Evolutionary conservation across 805 yeast genomes (phyloP), one percentile per base, ranked within the genome.

Genomic region (Ogataea parapolymorpha): DNA sequence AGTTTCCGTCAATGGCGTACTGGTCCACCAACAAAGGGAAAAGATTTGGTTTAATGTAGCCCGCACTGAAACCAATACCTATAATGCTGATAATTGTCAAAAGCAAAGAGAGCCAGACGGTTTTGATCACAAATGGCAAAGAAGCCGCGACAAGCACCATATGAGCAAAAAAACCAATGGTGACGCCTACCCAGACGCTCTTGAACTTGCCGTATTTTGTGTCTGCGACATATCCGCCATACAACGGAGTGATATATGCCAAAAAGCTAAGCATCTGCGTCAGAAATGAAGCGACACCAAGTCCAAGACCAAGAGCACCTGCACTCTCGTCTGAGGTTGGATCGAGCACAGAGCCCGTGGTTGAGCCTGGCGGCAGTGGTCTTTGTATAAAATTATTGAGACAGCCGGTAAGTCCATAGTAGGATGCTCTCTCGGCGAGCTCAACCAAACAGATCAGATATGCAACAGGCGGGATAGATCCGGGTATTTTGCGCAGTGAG

Each of bases 21-120:
- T 82, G 88, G 51, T 82, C 86, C 63, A 72, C 64, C 30, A 72
- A 51, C 35, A 72, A 58, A 5, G 77, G 77, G 45, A 72, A 62
- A 35, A 74, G 63, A 53, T 74, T 75, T 16, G 79, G 75, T 48
- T 75, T 75, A 45, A 75, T 74, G 41, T 72, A 71, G 33, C 80
- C 80, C 25, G 80, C 70, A 43, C 78, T 74, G 5, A 56, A 18
- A 18, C 71, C 68, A 40, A 71, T 62, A 5, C 66, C 56, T 1
- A 66, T n/a, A 20, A 70, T 57, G 12, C 68, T 68, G 20, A 71
- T 39, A 23, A 66, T 49, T 9, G 73, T 65, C 29, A 72, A 58
- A 3, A 51, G 59, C 35, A 65, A 51, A 1, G 62, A 55, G 2
- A 58, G 27, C 46, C 53, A 48, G 6, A 51, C 51, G 2, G 32